Base-by-base conservation (phyloP, 2,329 filamentous ascomycete species). In the Piedraia hortae region DNA sequence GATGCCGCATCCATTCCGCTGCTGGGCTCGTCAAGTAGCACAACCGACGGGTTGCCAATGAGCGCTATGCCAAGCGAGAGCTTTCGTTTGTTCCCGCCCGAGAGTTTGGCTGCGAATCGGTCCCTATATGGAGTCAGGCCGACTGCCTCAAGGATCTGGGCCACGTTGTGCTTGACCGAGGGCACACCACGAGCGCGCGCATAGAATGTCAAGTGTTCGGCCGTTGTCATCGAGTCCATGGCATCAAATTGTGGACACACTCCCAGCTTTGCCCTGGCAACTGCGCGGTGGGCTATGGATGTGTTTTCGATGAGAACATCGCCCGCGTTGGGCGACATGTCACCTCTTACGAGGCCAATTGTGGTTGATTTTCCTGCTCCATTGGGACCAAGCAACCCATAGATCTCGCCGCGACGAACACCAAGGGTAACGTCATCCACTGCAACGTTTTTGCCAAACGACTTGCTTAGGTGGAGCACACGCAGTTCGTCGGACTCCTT, bases 41-140 rank as follows among this genome's bases (percentile, higher is more conserved):
- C 51, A 0, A 90, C 78, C 0, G 67, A 63, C 0, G 80, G 80
- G 34, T 91, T 89, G 3, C 80, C 82, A 59, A 90, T 89, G 1
- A 93, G 51, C 0, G 82, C 80, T 24, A 91, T 89, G 3, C 72
- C 80, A 0, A 91, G 57, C 10, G 65, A 75, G 1, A 93, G 52
- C 45, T 91, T 93, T n/a, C 80, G 59, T 50, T 88, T 88, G 48
- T 90, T 91, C 14, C 82, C 82, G 5, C 82, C 80, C 0, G 72
- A 82, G 0, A 91, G 56, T 20, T 72, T 70, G 24, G 60, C 56
- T 0, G 74, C 80, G 58, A 82, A 75, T 12, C 77, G 62, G 5
- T 62, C 54, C 3, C 60, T 51, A 46, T 78, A 89, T 0, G 59
- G 54, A 4, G 56, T 47, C 0, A 91, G 54, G 0, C 78, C 77